Percentiles rank a stretch among this genome's conserved stretches.
Evolutionary conservation across 2,329 filamentous ascomycete genomes (phyloP).

Genomic region (Botrytis aclada): DNA sequence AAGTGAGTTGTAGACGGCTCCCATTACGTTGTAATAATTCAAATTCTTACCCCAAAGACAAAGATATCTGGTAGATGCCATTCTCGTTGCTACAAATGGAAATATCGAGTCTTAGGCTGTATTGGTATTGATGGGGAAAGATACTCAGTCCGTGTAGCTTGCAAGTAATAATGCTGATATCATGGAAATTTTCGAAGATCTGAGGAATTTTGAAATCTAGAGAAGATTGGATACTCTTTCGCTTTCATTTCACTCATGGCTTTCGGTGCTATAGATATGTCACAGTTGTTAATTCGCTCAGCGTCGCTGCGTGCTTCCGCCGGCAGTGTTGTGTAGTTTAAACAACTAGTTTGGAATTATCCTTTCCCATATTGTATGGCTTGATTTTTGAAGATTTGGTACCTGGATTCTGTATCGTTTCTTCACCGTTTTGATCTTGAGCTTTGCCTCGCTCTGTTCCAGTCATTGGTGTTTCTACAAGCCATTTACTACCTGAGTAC

Average conservation of each 20-base stretch:
- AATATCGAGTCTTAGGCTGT: not conserved
- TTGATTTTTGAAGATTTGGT: not conserved
- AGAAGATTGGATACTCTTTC: not conserved
- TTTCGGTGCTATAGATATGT: not conserved
- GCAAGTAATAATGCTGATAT: not conserved
- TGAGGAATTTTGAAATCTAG: not conserved
- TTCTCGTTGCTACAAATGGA: not conserved
- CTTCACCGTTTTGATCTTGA: not conserved
- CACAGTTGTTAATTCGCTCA: not conserved
- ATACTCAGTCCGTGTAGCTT: not conserved
- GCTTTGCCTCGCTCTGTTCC: not conserved
- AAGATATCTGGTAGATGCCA: not conserved
- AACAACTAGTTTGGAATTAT: not conserved
- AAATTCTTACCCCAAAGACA: too few relatives aligned
- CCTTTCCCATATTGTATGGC: too few relatives aligned
- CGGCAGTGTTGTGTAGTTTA: not conserved
- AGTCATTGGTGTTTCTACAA: not conserved
- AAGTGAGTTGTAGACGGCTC: too few relatives aligned
- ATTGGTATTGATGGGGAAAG: not conserved
- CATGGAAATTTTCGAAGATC: not conserved
- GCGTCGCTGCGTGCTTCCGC: not conserved
- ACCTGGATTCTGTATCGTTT: not conserved
- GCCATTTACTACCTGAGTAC: not conserved
- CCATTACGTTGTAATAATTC: not conserved
- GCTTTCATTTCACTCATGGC: not conserved